Percentiles rank a stretch among this genome's conserved stretches.
These are phyloP conservation scores for Calocybe cyanea DNA, from an alignment of 768 basidiomycete genomes.

Conservation along the genomic window DNA sequence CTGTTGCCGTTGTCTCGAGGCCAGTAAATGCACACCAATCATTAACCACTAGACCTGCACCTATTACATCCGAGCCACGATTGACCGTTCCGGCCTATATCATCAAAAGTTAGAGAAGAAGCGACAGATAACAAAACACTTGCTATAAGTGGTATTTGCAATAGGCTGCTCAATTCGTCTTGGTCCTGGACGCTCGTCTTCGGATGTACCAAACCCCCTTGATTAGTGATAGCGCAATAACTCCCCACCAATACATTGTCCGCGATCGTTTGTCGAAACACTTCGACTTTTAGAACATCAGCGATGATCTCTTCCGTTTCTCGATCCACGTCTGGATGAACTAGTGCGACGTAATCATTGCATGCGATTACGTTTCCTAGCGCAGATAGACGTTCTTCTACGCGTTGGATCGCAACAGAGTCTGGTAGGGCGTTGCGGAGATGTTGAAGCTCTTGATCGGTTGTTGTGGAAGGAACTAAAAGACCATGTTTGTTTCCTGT, in stretches of 20 bases:
- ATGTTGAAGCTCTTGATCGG: conserved; percentile 98
- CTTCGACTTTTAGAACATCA: conserved; percentile 97
- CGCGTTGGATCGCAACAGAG: conserved; percentile 87
- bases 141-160: conserved; percentile 94
- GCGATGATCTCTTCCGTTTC: conserved; percentile 99
- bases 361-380: conserved; percentile 98
- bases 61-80: conserved; percentile 96
- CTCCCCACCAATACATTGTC: conserved; percentile 96
- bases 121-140: conserved; percentile 26
- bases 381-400: conserved; percentile 95
- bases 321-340: conserved; percentile 96
- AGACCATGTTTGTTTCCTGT: conserved; percentile 96
- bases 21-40: conserved; percentile 99
- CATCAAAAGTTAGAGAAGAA: no score
- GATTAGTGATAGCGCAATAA: conserved; percentile 93
- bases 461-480: conserved; percentile 92
- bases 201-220: conserved; percentile 97
- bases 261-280: conserved; percentile 96
- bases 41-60: conserved; percentile 96
- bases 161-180: conserved; percentile 90
- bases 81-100: conserved; percentile 97
- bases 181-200: conserved; percentile 97
- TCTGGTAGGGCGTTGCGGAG: conserved; percentile 94
- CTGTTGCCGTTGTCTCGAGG: conserved; percentile 98
- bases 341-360: conserved; percentile 98